phyloP scores from a whole-genome alignment of 129 eudicot species.

The Lonicera japonica region DNA sequence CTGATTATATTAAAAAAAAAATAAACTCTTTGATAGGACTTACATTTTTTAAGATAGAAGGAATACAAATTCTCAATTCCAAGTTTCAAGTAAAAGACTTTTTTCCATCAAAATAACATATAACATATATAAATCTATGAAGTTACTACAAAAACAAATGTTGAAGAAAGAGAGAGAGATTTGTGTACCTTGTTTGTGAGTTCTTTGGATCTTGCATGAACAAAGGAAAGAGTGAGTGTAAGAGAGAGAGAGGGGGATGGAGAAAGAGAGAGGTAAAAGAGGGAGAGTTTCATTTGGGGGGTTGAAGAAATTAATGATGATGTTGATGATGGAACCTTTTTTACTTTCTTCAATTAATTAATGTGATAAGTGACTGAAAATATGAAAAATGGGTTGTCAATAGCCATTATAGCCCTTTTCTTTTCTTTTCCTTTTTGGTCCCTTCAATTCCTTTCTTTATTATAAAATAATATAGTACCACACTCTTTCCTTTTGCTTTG shows the following conservation, averaged over 20 bases:
- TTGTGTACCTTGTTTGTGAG: conserved; percentile 39
- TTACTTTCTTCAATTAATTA: no score
- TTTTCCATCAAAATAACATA: not conserved
- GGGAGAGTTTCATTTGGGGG: conserved; percentile 30
- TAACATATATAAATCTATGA: conserved; percentile 10
- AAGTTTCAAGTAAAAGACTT: no score
- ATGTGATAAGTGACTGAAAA: no score
- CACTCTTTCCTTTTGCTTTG: conserved; percentile 47
- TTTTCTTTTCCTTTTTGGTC: conserved; percentile 29
- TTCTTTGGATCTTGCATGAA: conserved; percentile 86
- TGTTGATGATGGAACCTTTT: conserved; percentile 26
- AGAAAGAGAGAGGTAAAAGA: conserved; percentile 21
- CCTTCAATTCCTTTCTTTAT: conserved; percentile 24
- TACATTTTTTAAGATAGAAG: not conserved
- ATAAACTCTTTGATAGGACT: no score
- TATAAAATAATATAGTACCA: conserved; percentile 8
- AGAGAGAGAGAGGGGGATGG: conserved; percentile 21
- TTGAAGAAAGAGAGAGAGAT: conserved; percentile 5
- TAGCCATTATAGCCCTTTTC: not conserved
- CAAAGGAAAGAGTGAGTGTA: conserved; percentile 20
- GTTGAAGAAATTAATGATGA: conserved; percentile 22
- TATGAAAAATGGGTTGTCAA: conserved; percentile 38
- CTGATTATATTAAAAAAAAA: no score
- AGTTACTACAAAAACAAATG: not conserved
- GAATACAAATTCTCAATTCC: not conserved